Base-by-base conservation (phyloP, 2,329 filamentous ascomycete genomes). In the Penicillium sp. region DNA sequence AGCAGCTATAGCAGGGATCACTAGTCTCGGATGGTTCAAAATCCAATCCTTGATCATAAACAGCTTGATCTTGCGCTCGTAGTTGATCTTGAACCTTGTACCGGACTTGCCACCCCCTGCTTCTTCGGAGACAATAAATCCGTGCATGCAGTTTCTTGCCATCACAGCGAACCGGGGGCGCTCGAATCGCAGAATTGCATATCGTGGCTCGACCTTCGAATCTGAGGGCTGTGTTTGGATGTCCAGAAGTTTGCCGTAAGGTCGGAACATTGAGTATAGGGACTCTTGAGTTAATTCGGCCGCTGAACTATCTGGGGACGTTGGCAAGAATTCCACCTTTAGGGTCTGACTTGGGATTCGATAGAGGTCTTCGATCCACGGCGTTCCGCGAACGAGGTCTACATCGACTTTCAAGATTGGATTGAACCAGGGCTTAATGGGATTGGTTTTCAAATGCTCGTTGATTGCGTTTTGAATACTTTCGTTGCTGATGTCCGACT, bases 301-400 rank as follows among this genome's bases (percentile, higher is more conserved):
- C 0, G 87, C 87, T 54, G 87, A 81, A 1, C 79, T 82, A n/a
- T 90, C 91, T 0, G 90, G 83, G 27, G 83, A 82, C 0, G 85
- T 83, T 4, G 92, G 85, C 8, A 93, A 82, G 62, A 97, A 97
- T 69, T 97, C 93, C 23, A 97, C 86, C 65, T 86, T 89, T 38
- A 99, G 69, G 29, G 90, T 82, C 40, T 81, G 81, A 56, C 87
- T 91, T 0, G 94, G 94, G 50, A 92, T 87, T 7, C 92, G 85
- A 65, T 91, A 89, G 29, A 99, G 78, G 70, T 99, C 94, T 69
- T 97, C 94, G 3, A 97, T 83, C 94, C 94, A 99, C 0, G 94
- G 94, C 23, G 87, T 85, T 10, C 94, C 94, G 54, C 85, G 81
- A 2, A 99, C 94, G 7, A 92, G 78, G 25, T 86, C 86, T 4